Conservation (phyloP, 352 stramenopile genomes). For the Lagenidium sp. region DNA sequence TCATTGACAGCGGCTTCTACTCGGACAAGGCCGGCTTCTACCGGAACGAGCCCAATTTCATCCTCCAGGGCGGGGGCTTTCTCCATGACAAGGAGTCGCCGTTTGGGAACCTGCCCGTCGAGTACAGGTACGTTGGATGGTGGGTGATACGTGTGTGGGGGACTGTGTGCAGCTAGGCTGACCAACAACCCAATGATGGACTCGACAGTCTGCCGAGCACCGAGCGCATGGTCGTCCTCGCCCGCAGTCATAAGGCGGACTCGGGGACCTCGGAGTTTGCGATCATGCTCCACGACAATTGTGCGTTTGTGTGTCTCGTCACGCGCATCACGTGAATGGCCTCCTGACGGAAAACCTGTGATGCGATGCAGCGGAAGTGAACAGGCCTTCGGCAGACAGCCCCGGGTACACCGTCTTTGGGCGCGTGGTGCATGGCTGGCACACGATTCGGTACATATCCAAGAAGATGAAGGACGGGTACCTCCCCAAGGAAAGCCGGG, state of each 20-base stretch:
- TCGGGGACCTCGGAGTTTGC: slow-evolving; percentile 79
- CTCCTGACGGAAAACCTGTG: background rate
- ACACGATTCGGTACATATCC: slow-evolving; percentile 63
- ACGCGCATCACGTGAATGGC: background rate
- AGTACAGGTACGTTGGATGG: slow-evolving; percentile 65
- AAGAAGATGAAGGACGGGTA: slow-evolving; percentile 66
- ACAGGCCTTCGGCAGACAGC: slow-evolving; percentile 45
- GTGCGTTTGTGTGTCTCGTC: slow-evolving; percentile 9
- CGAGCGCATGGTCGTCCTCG: slow-evolving; percentile 78
- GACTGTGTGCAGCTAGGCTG: too few species aligned
- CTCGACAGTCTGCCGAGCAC: slow-evolving; percentile 59
- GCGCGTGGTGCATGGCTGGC: slow-evolving; percentile 67
- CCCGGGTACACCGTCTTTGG: slow-evolving; percentile 78
- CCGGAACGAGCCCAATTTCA: slow-evolving; percentile 74
- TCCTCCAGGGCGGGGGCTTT: slow-evolving; percentile 71
- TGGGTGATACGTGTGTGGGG: too few species aligned
- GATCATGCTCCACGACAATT: slow-evolving; percentile 83
- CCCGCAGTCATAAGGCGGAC: slow-evolving; percentile 49
- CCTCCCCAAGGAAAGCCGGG: slow-evolving; percentile 52
- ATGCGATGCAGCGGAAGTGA: slow-evolving; percentile 26
- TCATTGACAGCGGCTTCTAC: slow-evolving; percentile 63
- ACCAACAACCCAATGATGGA: too few species aligned
- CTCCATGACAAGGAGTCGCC: slow-evolving; percentile 64
- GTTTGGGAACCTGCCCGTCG: slow-evolving; percentile 55
- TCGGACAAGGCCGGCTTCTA: slow-evolving; percentile 71